Evolutionary conservation across 257 asterid genomes (phyloP).

Genomic region (Osmanthus fragrans): DNA sequence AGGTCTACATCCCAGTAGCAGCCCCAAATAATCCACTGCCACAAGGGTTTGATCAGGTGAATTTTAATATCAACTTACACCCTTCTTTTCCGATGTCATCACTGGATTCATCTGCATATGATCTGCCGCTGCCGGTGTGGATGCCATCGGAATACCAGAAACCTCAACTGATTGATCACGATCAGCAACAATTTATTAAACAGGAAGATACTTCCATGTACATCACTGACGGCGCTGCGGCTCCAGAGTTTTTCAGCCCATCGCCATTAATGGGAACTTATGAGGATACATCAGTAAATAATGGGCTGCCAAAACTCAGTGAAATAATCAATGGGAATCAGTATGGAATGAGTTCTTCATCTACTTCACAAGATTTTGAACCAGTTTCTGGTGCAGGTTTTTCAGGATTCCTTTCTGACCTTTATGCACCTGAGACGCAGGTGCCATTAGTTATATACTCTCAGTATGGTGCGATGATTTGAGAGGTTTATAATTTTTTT

Average conservation of each 20-base stretch:
- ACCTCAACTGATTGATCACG: background rate
- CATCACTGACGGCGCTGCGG: background rate
- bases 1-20: background rate
- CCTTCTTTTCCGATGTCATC: background rate
- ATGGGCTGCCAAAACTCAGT: constrained; percentile 7
- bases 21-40: background rate
- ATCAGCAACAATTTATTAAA: background rate
- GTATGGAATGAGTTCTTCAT: constrained; percentile 6
- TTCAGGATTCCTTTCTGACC: background rate
- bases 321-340: background rate
- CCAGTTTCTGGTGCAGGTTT: background rate
- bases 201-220: constrained; percentile 7
- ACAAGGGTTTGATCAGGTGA: constrained; percentile 8
- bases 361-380: background rate
- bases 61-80: background rate
- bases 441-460: background rate
- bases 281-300: constrained; percentile 7
- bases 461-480: too few species aligned
- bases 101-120: constrained; percentile 22
- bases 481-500: too few species aligned
- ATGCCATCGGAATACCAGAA: constrained; percentile 14
- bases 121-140: constrained; percentile 5
- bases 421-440: constrained; percentile 11
- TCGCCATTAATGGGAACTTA: constrained; percentile 1
- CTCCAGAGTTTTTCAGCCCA: background rate